Base-by-base conservation (phyloP, 176 grass and related monocot species). In the Lolium rigidum region DNA sequence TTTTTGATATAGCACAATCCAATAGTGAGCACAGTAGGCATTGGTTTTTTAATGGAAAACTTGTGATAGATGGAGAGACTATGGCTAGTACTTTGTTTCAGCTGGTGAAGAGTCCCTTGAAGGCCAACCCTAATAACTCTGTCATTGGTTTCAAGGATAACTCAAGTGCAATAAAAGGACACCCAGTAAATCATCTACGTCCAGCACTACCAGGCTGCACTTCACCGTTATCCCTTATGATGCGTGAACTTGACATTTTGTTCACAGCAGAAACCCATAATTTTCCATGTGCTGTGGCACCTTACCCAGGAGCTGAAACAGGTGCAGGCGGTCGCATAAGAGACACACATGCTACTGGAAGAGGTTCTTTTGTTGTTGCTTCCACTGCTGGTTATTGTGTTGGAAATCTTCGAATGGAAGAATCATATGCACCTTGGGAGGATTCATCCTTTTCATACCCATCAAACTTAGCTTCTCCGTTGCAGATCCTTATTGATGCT, bases 241-340 rank as follows among this genome's bases (percentile, higher is more conserved):
- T 80, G 66, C 72, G 72, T 7, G 92, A 97, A 37, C 89, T 97
- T 85, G 95, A 97, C 77, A 91, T 97, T 82, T 84, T 94, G 66
- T 94, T 97, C 55, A 97, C 95, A 47, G 89, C 92, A 78, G 95
- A 97, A 88, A 97, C 95, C 15, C 95, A 97, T 88, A 97, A 94
- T 90, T 97, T 97, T 68, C 95, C 95, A 18, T 97, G 95, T 90
- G 95, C 95, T 81, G 86, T 97, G 62, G 95, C 95, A 49, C 95
- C 92, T 86, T 97, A 88, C 56, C 95, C 90, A 69, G 92, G 90
- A 46, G 95, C 95, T 10, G 95, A 97, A 72, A 94, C 90, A 38
- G 92, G 95, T 81, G 95, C 90, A 80, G 95, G 92, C 77, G 95
- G 95, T 0, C 92, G 92, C 70, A 97, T 95, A 76, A 93, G 95